Conservation (phyloP, 441 rosid species). For the Macaranga tanarius region DNA sequence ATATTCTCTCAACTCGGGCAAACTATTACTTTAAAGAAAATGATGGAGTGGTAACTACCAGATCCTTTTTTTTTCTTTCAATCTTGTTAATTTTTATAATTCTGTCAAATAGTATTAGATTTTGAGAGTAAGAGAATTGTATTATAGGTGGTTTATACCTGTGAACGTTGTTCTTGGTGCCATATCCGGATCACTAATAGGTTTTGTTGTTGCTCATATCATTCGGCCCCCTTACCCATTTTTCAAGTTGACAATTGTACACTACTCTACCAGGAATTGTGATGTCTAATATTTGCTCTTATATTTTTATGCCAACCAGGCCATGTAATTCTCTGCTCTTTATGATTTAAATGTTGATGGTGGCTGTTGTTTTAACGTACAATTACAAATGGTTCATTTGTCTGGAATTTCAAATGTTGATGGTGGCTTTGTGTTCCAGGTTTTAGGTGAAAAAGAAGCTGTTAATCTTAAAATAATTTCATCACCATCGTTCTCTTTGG, state of each 20-base stretch:
- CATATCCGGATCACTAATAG: constrained; percentile 79
- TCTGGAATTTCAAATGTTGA: no score
- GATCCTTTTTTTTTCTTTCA: background rate
- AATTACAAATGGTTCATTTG: no score
- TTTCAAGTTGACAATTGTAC: constrained; percentile 84
- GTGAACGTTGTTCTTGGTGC: constrained; percentile 67
- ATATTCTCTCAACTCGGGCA: constrained; percentile 97
- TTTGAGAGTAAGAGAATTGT: constrained; percentile 11
- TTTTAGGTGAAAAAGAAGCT: no score
- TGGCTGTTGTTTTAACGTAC: no score
- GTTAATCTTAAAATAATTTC: no score
- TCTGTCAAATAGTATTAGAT: background rate
- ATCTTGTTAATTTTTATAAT: background rate
- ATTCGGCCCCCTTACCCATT: constrained; percentile 88
- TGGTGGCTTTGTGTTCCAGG: no score
- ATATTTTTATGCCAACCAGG: background rate
- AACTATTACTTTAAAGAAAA: constrained; percentile 76
- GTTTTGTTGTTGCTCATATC: constrained; percentile 53
- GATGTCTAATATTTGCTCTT: background rate
- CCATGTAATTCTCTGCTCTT: background rate
- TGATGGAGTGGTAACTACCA: constrained; percentile 71
- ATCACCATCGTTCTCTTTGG: no score
- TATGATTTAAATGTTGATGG: no score
- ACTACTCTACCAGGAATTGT: constrained; percentile 21
- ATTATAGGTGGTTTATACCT: constrained; percentile 96